phyloP scores from a whole-genome alignment of 192 early-diverging fungal genomes.

The Martensiomyces pterosporus region DNA sequence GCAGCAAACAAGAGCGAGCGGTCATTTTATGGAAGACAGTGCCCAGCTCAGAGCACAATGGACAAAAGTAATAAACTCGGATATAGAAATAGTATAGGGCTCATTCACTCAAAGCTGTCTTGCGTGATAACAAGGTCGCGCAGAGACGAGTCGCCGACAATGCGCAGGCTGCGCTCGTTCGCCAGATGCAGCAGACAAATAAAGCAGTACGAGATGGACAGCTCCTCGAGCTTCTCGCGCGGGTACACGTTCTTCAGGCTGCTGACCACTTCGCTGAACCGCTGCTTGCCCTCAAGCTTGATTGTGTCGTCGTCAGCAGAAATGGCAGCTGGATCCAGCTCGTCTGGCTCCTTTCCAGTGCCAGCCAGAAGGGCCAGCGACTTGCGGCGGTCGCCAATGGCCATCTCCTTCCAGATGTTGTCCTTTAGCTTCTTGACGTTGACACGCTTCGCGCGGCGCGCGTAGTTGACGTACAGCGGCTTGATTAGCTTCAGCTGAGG shows the following conservation, averaged over 20 bases:
- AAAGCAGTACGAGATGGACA: conserved; percentile 96
- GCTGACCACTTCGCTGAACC: conserved; percentile 71
- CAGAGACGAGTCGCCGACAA: conserved; percentile 52
- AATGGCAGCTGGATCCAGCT: conserved; percentile 9
- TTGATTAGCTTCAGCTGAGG: conserved; percentile 63
- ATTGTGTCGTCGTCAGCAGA: conserved; percentile 7
- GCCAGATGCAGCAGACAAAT: conserved; percentile 95
- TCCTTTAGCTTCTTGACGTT: conserved; percentile 96
- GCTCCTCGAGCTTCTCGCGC: conserved; percentile 75
- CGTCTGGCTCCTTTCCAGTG: too few relatives aligned
- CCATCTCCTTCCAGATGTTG: conserved; percentile 86
- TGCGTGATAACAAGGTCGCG: conserved; percentile 49
- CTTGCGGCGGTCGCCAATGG: conserved; percentile 14
- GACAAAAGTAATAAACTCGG: conserved; percentile 1
- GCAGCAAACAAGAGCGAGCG: not conserved
- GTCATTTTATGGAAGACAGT: conserved; percentile 2
- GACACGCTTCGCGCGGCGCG: conserved; percentile 85
- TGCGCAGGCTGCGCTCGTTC: conserved; percentile 81
- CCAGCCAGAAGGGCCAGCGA: conserved; percentile 12
- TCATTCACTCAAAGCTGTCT: conserved; percentile 47
- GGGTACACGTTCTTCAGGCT: conserved; percentile 73
- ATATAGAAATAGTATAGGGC: too few relatives aligned
- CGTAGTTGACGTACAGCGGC: conserved; percentile 71
- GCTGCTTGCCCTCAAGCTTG: conserved; percentile 55
- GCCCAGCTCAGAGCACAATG: conserved; percentile 1